These are phyloP conservation scores for Rhypophila decipiens DNA, from an alignment of 495 filamentous ascomycete genomes.

Conservation along the genomic window DNA sequence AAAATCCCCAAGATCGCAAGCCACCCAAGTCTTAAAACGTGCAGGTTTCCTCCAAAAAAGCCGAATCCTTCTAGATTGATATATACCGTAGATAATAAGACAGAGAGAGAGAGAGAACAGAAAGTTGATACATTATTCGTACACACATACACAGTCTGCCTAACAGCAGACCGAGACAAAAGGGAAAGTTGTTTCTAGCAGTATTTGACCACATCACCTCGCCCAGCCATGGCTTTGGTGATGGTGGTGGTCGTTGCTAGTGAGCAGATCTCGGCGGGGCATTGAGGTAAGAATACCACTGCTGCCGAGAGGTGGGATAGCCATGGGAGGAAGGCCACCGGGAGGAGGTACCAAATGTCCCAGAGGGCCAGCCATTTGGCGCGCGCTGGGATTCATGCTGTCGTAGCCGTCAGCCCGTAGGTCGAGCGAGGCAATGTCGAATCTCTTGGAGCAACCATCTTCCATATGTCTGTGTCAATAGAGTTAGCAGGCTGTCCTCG, in stretches of 20 bases:
- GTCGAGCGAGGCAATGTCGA: conserved; percentile 49
- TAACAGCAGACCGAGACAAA: background rate
- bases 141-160: background rate
- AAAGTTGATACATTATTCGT: conserved; percentile 1
- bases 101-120: no score
- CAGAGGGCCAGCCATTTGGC: conserved; percentile 16
- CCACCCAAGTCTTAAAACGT: no score
- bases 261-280: conserved; percentile 15
- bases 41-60: no score
- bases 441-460: conserved; percentile 70
- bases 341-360: conserved; percentile 17
- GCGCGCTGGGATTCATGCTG: conserved; percentile 11
- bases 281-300: conserved; percentile 30
- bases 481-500: background rate
- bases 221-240: conserved; percentile 18
- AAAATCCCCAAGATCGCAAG: no score
- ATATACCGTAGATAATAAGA: no score
- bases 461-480: conserved; percentile 59
- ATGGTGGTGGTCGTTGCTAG: conserved; percentile 12
- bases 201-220: conserved; percentile 11
- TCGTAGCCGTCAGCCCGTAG: conserved; percentile 38
- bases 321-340: conserved; percentile 35
- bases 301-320: conserved; percentile 32
- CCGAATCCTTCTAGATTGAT: no score
- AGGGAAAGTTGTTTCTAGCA: background rate